Evolutionary conservation across 345 rosid genomes (phyloP).

Genomic region (Cardamine resedifolia): DNA sequence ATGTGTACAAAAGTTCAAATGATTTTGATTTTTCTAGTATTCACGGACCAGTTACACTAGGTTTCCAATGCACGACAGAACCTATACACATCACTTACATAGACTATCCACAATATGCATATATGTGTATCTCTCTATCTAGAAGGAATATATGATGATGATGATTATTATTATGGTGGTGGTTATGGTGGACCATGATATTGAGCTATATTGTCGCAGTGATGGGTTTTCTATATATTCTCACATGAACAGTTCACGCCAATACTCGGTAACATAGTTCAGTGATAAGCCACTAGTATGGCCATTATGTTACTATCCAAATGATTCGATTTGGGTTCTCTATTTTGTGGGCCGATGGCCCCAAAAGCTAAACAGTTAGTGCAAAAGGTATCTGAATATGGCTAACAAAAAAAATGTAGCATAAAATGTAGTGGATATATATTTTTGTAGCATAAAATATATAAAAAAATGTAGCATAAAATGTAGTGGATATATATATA

Average conservation of each 20-base stretch:
- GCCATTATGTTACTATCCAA: slow-evolving; percentile 8
- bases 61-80: slow-evolving; percentile 18
- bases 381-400: background rate
- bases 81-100: slow-evolving; percentile 14
- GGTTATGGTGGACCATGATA: slow-evolving; percentile 35
- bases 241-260: background rate
- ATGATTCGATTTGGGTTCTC: slow-evolving; percentile 21
- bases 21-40: slow-evolving; percentile 19
- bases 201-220: slow-evolving; percentile 18
- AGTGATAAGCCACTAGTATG: slow-evolving; percentile 24
- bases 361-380: background rate
- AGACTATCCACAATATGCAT: slow-evolving; percentile 4
- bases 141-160: slow-evolving; percentile 30
- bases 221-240: slow-evolving; percentile 4
- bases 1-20: slow-evolving; percentile 28
- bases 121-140: slow-evolving; percentile 7
- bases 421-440: background rate
- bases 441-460: no score
- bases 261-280: slow-evolving; percentile 16
- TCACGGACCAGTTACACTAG: slow-evolving; percentile 10
- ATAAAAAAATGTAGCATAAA: no score
- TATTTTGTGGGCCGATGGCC: slow-evolving; percentile 14
- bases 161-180: slow-evolving; percentile 26
- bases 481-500: background rate
- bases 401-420: background rate